Evolutionary conservation across 176 grass and related monocot species (phyloP).

Genomic region (Cocos nucifera): DNA sequence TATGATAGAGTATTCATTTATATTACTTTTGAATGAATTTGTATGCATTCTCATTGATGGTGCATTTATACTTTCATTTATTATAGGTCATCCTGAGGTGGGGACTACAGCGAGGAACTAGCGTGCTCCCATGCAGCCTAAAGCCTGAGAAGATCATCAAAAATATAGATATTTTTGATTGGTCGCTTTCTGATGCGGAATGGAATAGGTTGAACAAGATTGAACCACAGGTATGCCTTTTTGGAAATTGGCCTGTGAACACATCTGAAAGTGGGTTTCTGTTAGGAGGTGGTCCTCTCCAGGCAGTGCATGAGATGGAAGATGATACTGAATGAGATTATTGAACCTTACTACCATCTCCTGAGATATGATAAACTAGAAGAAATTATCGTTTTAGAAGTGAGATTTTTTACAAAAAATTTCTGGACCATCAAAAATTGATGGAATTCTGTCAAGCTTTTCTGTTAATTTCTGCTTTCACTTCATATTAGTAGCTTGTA

Average conservation of each 20-base stretch:
- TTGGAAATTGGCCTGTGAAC: conserved; percentile 21
- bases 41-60: conserved; percentile 2
- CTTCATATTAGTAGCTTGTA: too few species aligned
- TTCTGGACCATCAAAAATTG: too few species aligned
- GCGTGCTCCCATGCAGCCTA: conserved; percentile 37
- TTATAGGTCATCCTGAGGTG: conserved; percentile 38
- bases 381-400: too few species aligned
- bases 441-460: too few species aligned
- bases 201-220: conserved; percentile 31
- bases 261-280: conserved; percentile 29
- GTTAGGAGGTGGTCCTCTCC: conserved; percentile 25
- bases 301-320: conserved; percentile 41
- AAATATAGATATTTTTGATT: conserved; percentile 40
- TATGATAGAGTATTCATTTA: background rate
- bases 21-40: background rate
- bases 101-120: conserved; percentile 37
- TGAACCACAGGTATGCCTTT: conserved; percentile 35
- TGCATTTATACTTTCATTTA: background rate
- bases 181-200: conserved; percentile 33
- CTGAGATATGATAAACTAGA: too few species aligned
- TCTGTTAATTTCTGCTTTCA: too few species aligned
- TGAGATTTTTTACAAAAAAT: too few species aligned
- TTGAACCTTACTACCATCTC: background rate
- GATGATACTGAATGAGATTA: conserved; percentile 19
- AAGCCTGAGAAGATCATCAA: conserved; percentile 31